phyloP scores from a whole-genome alignment of 192 early-diverging fungal species.

The Lunasporangiospora selenospora region DNA sequence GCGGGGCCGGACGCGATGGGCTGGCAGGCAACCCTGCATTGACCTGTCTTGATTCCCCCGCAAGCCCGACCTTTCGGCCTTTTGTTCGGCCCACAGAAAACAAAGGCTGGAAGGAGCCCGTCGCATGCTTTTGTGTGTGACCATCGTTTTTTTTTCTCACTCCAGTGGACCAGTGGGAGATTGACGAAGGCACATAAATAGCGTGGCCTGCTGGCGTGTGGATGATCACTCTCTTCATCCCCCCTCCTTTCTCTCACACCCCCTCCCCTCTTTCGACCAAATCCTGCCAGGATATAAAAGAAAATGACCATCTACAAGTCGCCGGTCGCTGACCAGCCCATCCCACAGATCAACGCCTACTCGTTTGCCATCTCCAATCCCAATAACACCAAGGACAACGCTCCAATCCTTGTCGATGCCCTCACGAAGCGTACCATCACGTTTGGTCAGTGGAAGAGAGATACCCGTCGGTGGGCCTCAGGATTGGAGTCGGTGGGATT shows the following conservation, averaged over 20 bases:
- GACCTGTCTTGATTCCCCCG: too few relatives aligned
- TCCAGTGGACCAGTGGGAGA: too few relatives aligned
- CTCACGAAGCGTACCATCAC: constrained; percentile 13
- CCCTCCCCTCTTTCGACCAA: neutral
- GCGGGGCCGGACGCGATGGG: too few relatives aligned
- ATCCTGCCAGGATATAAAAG: neutral
- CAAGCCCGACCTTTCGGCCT: too few relatives aligned
- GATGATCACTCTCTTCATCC: neutral
- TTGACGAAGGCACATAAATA: too few relatives aligned
- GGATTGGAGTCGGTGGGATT: constrained; percentile 61
- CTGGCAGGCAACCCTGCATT: too few relatives aligned
- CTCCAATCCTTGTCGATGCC: constrained; percentile 49
- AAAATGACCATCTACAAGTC: constrained; percentile 46
- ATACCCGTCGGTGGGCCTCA: constrained; percentile 12
- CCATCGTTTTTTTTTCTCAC: too few relatives aligned
- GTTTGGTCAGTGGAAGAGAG: constrained; percentile 35
- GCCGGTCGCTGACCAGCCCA: constrained; percentile 18
- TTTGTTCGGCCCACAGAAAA: too few relatives aligned
- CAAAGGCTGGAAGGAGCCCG: too few relatives aligned
- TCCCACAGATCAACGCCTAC: constrained; percentile 44
- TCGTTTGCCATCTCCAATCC: constrained; percentile 38
- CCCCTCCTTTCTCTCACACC: neutral
- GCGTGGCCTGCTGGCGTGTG: too few relatives aligned
- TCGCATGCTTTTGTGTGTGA: too few relatives aligned
- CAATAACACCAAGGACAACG: constrained; percentile 32